These are phyloP conservation scores for Pseudogymnoascus sp. DNA, from an alignment of 2,329 filamentous ascomycete species.

Conservation along the genomic window DNA sequence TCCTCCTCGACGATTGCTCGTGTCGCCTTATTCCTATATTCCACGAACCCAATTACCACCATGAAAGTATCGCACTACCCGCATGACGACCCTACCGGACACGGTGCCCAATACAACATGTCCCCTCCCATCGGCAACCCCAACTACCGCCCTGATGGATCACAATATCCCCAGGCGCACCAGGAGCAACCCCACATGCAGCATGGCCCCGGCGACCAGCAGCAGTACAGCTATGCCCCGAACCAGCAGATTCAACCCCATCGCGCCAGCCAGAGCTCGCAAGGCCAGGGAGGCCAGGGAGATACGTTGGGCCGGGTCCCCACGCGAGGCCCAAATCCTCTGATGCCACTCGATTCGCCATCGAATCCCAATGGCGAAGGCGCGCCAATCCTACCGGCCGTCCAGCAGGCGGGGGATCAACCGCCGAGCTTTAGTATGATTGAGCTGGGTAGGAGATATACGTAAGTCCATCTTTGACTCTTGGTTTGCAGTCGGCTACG, in stretches of 20 bases:
- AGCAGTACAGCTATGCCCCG: neutral
- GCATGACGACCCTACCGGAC: conserved; percentile 1
- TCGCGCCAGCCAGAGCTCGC: neutral
- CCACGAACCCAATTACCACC: neutral
- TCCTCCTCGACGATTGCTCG: neutral
- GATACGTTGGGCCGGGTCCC: neutral
- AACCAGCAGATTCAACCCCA: neutral
- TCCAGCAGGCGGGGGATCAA: neutral
- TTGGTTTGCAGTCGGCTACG: neutral
- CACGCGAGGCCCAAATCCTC: neutral
- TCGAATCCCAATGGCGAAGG: conserved; percentile 5
- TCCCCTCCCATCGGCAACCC: neutral
- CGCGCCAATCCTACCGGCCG: neutral
- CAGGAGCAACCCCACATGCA: neutral
- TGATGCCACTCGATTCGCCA: conserved; percentile 1
- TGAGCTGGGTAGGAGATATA: conserved; percentile 7
- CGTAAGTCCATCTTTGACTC: neutral
- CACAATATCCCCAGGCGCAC: neutral
- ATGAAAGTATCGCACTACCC: conserved; percentile 6
- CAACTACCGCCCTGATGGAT: neutral
- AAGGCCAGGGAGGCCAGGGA: neutral
- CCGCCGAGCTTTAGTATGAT: conserved; percentile 7
- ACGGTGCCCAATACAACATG: conserved; percentile 1
- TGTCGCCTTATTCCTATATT: neutral
- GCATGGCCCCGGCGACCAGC: neutral